Percentiles rank a stretch among this genome's conserved stretches.
Evolutionary conservation across 331 rosid genomes (phyloP).

Genomic region (Spiraea crenata): DNA sequence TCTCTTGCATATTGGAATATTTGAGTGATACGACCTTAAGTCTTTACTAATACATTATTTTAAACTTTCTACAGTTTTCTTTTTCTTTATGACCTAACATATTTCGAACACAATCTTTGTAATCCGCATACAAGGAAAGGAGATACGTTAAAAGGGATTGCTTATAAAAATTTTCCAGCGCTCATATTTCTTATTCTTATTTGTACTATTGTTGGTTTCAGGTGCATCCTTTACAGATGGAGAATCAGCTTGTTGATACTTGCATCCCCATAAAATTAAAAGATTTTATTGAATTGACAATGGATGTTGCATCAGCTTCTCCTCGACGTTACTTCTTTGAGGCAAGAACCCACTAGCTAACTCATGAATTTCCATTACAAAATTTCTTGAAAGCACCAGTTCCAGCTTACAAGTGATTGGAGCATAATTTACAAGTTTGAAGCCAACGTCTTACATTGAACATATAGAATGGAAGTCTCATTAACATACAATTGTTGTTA

Average conservation of each 20-base stretch:
- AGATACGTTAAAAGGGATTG: not conserved
- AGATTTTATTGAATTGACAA: constrained; percentile 67
- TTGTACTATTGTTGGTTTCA: constrained; percentile 34
- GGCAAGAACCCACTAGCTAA: constrained; percentile 63
- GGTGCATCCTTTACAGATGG: constrained; percentile 54
- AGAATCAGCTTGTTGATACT: constrained; percentile 30
- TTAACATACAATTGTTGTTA: not conserved
- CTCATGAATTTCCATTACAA: constrained; percentile 18
- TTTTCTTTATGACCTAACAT: not conserved
- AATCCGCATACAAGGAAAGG: not conserved
- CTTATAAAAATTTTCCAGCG: not conserved
- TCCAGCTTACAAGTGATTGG: not conserved
- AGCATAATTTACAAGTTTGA: no score
- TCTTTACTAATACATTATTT: not conserved
- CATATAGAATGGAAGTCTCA: not conserved
- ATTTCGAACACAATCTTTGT: not conserved
- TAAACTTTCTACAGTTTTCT: not conserved
- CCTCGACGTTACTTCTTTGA: constrained; percentile 94
- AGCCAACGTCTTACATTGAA: not conserved
- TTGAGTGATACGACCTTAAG: not conserved
- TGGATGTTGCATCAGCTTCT: constrained; percentile 93
- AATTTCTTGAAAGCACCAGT: constrained; percentile 16
- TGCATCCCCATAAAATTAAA: constrained; percentile 54
- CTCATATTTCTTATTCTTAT: constrained; percentile 1
- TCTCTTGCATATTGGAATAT: constrained; percentile 14